phyloP scores from a whole-genome alignment of 1,139 yeast species.

The Magnusiomyces fungicola region DNA sequence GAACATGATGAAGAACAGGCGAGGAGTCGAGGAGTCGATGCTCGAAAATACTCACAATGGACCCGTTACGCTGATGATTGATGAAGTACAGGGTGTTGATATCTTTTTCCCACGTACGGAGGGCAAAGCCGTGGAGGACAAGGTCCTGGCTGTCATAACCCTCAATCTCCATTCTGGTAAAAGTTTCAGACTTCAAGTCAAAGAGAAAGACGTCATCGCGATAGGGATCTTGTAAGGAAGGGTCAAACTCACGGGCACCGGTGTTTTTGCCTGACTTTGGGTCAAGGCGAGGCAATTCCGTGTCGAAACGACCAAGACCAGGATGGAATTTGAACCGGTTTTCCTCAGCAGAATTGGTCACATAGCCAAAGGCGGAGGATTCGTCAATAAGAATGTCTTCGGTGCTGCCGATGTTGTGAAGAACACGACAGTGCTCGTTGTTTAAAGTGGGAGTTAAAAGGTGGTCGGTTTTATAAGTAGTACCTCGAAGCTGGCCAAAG shows the following conservation, averaged over 20 bases:
- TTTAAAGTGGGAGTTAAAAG: too few species aligned
- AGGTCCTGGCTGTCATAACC: constrained; percentile 12
- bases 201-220: constrained; percentile 10
- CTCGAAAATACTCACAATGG: constrained; percentile 17
- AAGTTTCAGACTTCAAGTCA: constrained; percentile 5
- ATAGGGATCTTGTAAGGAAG: too few species aligned
- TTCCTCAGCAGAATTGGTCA: neutral
- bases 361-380: constrained; percentile 7
- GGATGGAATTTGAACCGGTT: constrained; percentile 6
- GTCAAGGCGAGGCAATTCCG: neutral
- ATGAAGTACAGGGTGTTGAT: constrained; percentile 14
- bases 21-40: constrained; percentile 13
- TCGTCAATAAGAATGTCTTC: constrained; percentile 12
- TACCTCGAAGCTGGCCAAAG: too few species aligned
- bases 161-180: constrained; percentile 7
- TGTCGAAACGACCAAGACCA: neutral
- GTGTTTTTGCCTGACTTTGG: too few species aligned
- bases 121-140: constrained; percentile 18
- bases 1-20: constrained; percentile 11
- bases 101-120: constrained; percentile 9
- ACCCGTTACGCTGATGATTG: constrained; percentile 17
- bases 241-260: too few species aligned
- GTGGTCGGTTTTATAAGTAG: too few species aligned
- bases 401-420: neutral
- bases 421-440: neutral